Percentiles rank a stretch among this genome's conserved stretches.
Conservation (phyloP, 2,329 filamentous ascomycete species). For the Leptographium lundbergii region DNA sequence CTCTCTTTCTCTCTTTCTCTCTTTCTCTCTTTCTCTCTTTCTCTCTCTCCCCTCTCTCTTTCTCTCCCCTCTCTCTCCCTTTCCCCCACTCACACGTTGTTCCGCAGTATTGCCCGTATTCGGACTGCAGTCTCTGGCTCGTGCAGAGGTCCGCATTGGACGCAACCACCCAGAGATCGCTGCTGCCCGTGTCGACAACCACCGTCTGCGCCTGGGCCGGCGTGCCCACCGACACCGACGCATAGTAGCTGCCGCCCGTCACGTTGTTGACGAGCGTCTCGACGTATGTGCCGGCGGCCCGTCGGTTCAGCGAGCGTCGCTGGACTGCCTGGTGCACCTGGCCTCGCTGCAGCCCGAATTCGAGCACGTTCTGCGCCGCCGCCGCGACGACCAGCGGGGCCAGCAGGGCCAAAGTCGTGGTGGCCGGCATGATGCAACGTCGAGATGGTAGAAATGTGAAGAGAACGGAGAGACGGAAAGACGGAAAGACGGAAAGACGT, state of each 20-base stretch:
- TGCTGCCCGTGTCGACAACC: conserved; percentile 50
- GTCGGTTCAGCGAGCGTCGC: conserved; percentile 10
- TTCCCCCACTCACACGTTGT: conserved; percentile 26
- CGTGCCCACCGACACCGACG: conserved; percentile 44
- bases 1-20: no score
- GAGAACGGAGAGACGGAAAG: no score
- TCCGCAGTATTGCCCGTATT: conserved; percentile 22
- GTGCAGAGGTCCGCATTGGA: conserved; percentile 26
- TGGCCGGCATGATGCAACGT: not conserved
- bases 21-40: no score
- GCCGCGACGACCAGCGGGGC: conserved; percentile 1
- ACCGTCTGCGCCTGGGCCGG: conserved; percentile 41
- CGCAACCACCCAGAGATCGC: conserved; percentile 45
- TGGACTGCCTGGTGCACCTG: conserved; percentile 7
- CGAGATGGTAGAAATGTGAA: no score
- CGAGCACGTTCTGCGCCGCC: conserved; percentile 9
- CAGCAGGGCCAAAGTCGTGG: not conserved
- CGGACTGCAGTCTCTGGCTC: conserved; percentile 20
- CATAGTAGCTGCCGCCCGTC: conserved; percentile 42
- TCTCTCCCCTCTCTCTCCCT: not conserved
- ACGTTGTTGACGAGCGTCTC: conserved; percentile 38
- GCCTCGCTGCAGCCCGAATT: conserved; percentile 11
- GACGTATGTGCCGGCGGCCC: conserved; percentile 17
- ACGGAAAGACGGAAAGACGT: no score
- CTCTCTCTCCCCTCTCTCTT: no score